Conservation (phyloP, 345 rosid genomes). For the Moricandia arvensis region DNA sequence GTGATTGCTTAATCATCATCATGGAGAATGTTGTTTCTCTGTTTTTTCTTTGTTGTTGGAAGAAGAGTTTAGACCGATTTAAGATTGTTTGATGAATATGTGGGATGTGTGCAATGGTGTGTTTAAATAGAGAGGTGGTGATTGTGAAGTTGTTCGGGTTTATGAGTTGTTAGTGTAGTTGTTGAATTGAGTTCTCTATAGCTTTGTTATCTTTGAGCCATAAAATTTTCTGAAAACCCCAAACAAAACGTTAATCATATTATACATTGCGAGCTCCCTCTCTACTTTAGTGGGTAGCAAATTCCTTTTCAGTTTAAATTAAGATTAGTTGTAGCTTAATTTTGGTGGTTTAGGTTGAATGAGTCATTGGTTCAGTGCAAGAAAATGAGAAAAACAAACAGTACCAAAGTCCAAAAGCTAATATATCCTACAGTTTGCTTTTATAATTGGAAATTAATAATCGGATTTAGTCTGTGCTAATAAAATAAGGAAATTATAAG, state of each 20-base stretch:
- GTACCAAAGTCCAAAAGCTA: too few relatives aligned
- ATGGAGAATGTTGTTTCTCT: slow-evolving; percentile 10
- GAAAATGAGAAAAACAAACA: background rate
- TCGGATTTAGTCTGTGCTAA: too few relatives aligned
- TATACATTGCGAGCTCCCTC: background rate
- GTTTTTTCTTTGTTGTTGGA: background rate
- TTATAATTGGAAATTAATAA: too few relatives aligned
- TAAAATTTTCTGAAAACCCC: background rate
- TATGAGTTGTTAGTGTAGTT: slow-evolving; percentile 41
- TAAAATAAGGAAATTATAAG: too few relatives aligned
- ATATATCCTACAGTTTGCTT: too few relatives aligned
- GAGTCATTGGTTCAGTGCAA: background rate
- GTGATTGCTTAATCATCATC: slow-evolving; percentile 51
- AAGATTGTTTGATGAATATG: slow-evolving; percentile 35
- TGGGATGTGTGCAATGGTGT: slow-evolving; percentile 12
- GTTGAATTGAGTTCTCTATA: slow-evolving; percentile 40
- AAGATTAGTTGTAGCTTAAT: background rate
- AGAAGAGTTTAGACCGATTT: slow-evolving; percentile 1
- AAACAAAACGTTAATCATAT: background rate
- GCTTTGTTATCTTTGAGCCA: slow-evolving; percentile 1
- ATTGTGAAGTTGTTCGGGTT: slow-evolving; percentile 46
- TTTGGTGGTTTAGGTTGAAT: background rate
- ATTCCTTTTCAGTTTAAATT: background rate
- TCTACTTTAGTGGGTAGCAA: background rate
- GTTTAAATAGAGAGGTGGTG: slow-evolving; percentile 47